Base-by-base conservation (phyloP, 768 basidiomycete genomes). In the Podaxis mareebaensis region DNA sequence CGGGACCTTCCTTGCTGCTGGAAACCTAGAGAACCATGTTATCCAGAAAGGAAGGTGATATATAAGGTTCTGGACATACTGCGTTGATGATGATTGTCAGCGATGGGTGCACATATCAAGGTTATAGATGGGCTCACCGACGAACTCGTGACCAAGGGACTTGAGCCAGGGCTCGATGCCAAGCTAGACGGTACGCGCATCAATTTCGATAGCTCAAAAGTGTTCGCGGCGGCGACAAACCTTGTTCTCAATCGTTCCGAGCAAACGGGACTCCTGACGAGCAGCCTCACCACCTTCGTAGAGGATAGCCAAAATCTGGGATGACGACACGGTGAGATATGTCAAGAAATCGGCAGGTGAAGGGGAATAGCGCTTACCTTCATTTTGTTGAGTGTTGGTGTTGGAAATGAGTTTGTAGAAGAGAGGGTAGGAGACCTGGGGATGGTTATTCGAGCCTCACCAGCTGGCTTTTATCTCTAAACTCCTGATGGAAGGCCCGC, bases 191-290 rank as follows among this genome's bases (percentile, higher is more conserved):
- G 28, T 59, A 63, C 28, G 64, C 61, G 15, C 62, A 17, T 39
- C 30, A 48, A 60, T n/a, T 51, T 36, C 12, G 20, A 20, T 33
- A 10, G 26, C 44, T 38, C 11, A 6, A 59, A 24, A 8, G 3
- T 20, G 13, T 55, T 22, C 46, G 2, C 5, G 8, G 26, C 22
- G 46, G 11, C 20, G 4, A 53, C 72, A 30, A 69, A 87, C 90
- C 81, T 87, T 80, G 76, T 94, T 95, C 75, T 95, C 90, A 62
- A 86, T 81, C 20, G 92, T 91, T 56, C 92, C 92, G 24, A 93
- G 80, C 26, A 93, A 85, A 74, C 90, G 87, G 44, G 88, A 83
- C 74, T 93, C 90, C 67, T 88, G 76, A 66, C 76, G 66, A 63
- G 91, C 90, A 63, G 89, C 85, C 64, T 85, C 69, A 70, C 80